phyloP scores from a whole-genome alignment of 2,329 filamentous ascomycete species.

The Venturia asperata region DNA sequence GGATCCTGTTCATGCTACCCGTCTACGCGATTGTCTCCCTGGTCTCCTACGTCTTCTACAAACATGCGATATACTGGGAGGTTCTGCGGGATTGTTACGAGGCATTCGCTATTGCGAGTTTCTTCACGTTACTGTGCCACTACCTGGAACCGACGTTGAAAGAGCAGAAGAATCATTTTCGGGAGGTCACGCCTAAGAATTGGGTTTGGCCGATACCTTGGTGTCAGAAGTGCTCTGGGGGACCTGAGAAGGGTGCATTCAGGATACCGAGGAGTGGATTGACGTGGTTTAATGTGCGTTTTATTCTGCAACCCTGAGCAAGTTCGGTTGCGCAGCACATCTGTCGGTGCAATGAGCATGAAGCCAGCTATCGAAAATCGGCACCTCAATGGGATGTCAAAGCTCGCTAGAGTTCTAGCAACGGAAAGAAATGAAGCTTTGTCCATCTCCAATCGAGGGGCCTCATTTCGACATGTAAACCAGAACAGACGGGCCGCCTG shows the following conservation, averaged over 20 bases:
- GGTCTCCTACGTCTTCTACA: slow-evolving; percentile 66
- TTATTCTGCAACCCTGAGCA: background rate
- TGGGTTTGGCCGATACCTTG: slow-evolving; percentile 72
- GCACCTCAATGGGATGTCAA: background rate
- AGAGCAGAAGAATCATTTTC: slow-evolving; percentile 75
- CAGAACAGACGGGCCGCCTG: no score
- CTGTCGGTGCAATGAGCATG: background rate
- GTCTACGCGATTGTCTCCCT: slow-evolving; percentile 70
- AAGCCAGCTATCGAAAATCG: background rate
- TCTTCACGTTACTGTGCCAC: slow-evolving; percentile 75
- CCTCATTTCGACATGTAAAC: background rate
- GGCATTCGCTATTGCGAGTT: slow-evolving; percentile 79
- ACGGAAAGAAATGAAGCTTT: no score
- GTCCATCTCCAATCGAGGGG: background rate
- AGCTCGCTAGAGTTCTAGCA: no score
- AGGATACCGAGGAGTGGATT: slow-evolving; percentile 71
- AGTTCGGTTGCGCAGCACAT: background rate
- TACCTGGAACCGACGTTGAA: slow-evolving; percentile 73
- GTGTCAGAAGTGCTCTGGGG: slow-evolving; percentile 63
- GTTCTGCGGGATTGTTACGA: slow-evolving; percentile 81
- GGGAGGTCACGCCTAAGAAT: slow-evolving; percentile 53
- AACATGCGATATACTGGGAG: slow-evolving; percentile 71
- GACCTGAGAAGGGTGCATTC: slow-evolving; percentile 57
- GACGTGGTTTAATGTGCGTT: slow-evolving; percentile 74
- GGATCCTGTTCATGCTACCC: slow-evolving; percentile 82